Conservation (phyloP, 352 stramenopile species). For the Peronospora farinosa region DNA sequence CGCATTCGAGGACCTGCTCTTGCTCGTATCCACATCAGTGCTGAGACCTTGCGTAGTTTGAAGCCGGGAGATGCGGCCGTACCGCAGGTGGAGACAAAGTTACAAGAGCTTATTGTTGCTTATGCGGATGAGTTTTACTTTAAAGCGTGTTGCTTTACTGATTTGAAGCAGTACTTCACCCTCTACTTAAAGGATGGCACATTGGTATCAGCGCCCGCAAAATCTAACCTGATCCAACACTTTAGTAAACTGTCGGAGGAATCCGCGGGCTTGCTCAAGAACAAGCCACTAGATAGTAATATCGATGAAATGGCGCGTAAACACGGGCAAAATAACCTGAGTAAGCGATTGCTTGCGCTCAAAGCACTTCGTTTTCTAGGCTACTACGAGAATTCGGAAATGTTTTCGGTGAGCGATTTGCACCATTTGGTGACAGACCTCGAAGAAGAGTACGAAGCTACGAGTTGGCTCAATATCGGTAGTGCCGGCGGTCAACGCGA, state of each 20-base stretch:
- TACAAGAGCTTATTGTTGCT: slow-evolving; percentile 43
- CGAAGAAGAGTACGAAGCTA: slow-evolving; percentile 60
- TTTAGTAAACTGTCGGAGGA: slow-evolving; percentile 35
- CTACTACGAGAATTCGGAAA: slow-evolving; percentile 28
- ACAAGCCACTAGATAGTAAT: slow-evolving; percentile 13
- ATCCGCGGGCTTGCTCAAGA: slow-evolving; percentile 15
- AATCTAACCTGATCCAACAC: slow-evolving; percentile 31
- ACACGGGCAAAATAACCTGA: slow-evolving; percentile 40
- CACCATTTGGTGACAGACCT: slow-evolving; percentile 38
- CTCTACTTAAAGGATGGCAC: slow-evolving; percentile 35
- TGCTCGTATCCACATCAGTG: slow-evolving; percentile 49
- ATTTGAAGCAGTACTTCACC: slow-evolving; percentile 73
- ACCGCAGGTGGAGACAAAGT: slow-evolving; percentile 30
- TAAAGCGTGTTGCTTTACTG: slow-evolving; percentile 83
- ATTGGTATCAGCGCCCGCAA: slow-evolving; percentile 31
- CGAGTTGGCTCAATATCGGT: slow-evolving; percentile 66
- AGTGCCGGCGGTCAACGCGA: slow-evolving; percentile 71
- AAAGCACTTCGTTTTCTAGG: slow-evolving; percentile 72
- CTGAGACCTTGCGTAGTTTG: slow-evolving; percentile 41
- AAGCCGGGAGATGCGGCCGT: slow-evolving; percentile 21
- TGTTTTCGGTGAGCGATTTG: slow-evolving; percentile 29
- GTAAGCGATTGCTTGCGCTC: slow-evolving; percentile 51
- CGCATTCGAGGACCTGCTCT: slow-evolving; percentile 64
- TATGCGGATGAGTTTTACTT: slow-evolving; percentile 69
- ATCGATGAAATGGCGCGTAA: slow-evolving; percentile 34